Base-by-base conservation (phyloP, 2,329 filamentous ascomycete species). In the Corynespora cassiicola region DNA sequence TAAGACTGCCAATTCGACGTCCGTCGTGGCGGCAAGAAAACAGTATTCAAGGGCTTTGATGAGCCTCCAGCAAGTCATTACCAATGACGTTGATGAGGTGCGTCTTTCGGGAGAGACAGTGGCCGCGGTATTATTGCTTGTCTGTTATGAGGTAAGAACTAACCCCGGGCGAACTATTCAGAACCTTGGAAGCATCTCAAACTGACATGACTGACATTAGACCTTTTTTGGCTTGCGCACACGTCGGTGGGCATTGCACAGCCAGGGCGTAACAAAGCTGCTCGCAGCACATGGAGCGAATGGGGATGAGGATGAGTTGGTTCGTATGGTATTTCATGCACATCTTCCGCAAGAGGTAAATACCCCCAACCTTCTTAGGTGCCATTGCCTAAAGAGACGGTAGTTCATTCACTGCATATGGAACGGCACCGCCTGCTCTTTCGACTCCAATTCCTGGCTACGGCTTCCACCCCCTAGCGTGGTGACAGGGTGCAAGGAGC, bases 91-190 rank as follows among this genome's bases (percentile, higher is more conserved):
- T 24, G 26, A 45, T 7, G 25, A 36, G 14, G 9, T 12, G 14
- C 19, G 24, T 10, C 35, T 15, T 14, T 35, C 41, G 7, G 40
- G 23, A 4, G 36, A 45, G 23, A 40, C 41, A 11, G 10, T 40
- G 17, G 41, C 41, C 9, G 41, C 41, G 5, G 41, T 45, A n/a
- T 40, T 40, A 12, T 11, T 45, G 4, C 41, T 45, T 20, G 15
- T 26, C 6, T 15, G 29, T 16, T 45, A 31, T n/a, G 41, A 45
- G 27, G 36, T 45, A 31, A 36, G 36, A 12, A n/a, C n/a, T n/a
- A n/a, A n/a, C n/a, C n/a, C n/a, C n/a, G n/a, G n/a, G n/a, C n/a
- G n/a, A n/a, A n/a, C n/a, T n/a, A n/a, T n/a, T n/a, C n/a, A n/a
- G n/a, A n/a, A n/a, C n/a, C n/a, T n/a, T n/a, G n/a, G 6, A 11